Base-by-base conservation (phyloP, 306 rosid species). In the Dryas alaskensis region DNA sequence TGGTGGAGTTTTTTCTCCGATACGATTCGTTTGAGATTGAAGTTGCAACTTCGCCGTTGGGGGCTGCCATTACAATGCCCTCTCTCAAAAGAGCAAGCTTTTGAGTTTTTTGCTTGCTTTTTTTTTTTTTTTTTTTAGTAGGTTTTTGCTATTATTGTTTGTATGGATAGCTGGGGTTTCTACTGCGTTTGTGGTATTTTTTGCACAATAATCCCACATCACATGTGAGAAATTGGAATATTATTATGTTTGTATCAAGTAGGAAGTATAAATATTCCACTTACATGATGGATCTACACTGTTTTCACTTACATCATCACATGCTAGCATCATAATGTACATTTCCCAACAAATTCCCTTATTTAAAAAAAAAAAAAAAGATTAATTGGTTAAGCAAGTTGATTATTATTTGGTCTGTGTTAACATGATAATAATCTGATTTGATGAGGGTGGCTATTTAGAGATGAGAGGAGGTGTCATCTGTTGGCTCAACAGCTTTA, bases 11-110 rank as follows among this genome's bases (percentile, higher is more conserved):
- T 12, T 94, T 94, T 68, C 82, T 82, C 12, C 90, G 95, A 0
- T 94, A 94, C 42, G 99, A 94, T 60, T 83, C 97, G 0, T 86
- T 89, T 40, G 89, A 84, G 14, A 77, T 89, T 12, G 84, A 89
- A 42, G 95, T 81, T 0, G 84, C 67, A 0, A 1, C 59, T 3
- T 80, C 95, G 2, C 31, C 90, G 0, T 49, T 84, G 72, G 99
- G 99, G 4, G 57, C 87, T 46, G 74, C 96, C 25, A 43, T 94
- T 46, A 89, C 88, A 5, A 3, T 89, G 51, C 89, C 92, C 4
- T 94, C 99, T 6, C 86, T 94, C 3, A 86, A 84, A 65, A 89
- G 67, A 52, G 96, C 97, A 1, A 84, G 66, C 49, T 89, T 82
- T 74, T 89, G 67, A 71, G 3, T 8, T 14, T 7, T 22, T 4